Percentiles rank a stretch among this genome's conserved stretches.
phyloP scores from a whole-genome alignment of 805 yeast genomes.

The Suhomyces sp. region DNA sequence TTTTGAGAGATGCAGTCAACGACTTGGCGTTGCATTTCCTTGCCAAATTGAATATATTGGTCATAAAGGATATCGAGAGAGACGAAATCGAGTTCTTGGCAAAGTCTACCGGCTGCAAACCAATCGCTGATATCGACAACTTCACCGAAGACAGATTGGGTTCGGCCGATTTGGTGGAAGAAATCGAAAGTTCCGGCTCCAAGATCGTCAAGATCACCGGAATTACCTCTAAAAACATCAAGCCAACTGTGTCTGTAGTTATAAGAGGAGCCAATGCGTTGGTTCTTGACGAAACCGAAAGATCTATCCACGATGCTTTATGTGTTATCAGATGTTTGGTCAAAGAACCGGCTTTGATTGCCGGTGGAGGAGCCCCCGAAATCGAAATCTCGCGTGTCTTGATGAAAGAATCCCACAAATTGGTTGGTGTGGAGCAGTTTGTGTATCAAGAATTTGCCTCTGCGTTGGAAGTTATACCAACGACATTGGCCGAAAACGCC shows the following conservation, averaged over 20 bases:
- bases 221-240: slow-evolving; percentile 49
- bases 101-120: slow-evolving; percentile 86
- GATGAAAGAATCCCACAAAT: slow-evolving; percentile 63
- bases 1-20: slow-evolving; percentile 89
- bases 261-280: slow-evolving; percentile 93
- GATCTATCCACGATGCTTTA: slow-evolving; percentile 95
- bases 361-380: slow-evolving; percentile 99
- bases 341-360: slow-evolving; percentile 83
- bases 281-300: slow-evolving; percentile 92
- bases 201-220: slow-evolving; percentile 86
- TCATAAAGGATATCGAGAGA: slow-evolving; percentile 90
- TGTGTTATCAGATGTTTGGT: slow-evolving; percentile 90
- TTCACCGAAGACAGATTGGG: slow-evolving; percentile 94
- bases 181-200: slow-evolving; percentile 85
- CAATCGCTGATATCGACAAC: slow-evolving; percentile 91
- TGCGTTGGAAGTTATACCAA: slow-evolving; percentile 90
- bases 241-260: slow-evolving; percentile 80
- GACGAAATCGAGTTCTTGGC: slow-evolving; percentile 92
- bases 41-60: slow-evolving; percentile 89
- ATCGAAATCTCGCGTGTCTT: slow-evolving; percentile 79
- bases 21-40: slow-evolving; percentile 93
- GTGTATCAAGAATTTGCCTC: slow-evolving; percentile 90
- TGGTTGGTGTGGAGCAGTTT: slow-evolving; percentile 84
- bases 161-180: slow-evolving; percentile 88
- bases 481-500: slow-evolving; percentile 92